Conservation (phyloP, 2,329 filamentous ascomycete genomes). For the Madurella mycetomatis region DNA sequence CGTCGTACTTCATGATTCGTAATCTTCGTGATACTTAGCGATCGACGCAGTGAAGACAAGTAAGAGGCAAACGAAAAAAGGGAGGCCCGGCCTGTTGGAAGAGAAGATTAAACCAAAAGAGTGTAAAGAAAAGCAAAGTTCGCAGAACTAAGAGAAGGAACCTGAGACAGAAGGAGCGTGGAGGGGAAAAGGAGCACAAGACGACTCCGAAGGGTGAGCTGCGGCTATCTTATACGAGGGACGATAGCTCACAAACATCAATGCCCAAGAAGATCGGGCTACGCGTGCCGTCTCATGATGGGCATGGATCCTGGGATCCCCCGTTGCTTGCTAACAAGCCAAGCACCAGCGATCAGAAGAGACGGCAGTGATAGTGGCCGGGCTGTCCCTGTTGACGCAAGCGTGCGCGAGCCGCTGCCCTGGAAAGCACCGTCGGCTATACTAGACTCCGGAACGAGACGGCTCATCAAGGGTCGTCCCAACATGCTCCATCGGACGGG, state of each 20-base stretch:
- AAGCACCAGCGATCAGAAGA: constrained; percentile 18
- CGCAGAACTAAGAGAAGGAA: constrained; percentile 31
- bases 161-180: constrained; percentile 24
- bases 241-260: constrained; percentile 1
- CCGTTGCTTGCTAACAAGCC: constrained; percentile 11
- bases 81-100: constrained; percentile 27
- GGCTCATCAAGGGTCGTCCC: constrained; percentile 17
- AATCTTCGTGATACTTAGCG: constrained; percentile 13
- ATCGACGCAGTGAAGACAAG: constrained; percentile 18
- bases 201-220: background rate
- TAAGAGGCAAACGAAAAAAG: constrained; percentile 15
- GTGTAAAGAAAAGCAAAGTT: constrained; percentile 28
- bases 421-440: constrained; percentile 22
- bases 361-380: constrained; percentile 1
- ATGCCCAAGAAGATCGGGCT: constrained; percentile 6
- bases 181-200: constrained; percentile 12
- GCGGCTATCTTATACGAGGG: constrained; percentile 1
- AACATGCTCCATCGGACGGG: constrained; percentile 10
- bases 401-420: constrained; percentile 17
- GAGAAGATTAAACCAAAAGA: constrained; percentile 25
- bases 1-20: constrained; percentile 32
- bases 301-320: constrained; percentile 18
- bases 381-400: constrained; percentile 2
- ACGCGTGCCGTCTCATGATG: constrained; percentile 20
- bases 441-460: constrained; percentile 25